These are phyloP conservation scores for Biancaea sappan DNA, from an alignment of 306 rosid genomes.

Conservation along the genomic window DNA sequence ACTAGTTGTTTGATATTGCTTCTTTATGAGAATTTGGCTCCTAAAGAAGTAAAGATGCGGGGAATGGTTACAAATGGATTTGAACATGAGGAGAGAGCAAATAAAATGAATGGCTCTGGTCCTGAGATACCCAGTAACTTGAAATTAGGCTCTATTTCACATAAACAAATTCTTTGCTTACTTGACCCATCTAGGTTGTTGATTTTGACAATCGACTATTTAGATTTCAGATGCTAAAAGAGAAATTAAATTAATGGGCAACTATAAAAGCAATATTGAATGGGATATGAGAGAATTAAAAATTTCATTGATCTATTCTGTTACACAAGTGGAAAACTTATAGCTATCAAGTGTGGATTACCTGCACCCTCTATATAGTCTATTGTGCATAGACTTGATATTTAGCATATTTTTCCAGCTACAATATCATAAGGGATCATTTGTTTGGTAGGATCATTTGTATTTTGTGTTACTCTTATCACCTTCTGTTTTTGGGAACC, in stretches of 20 bases:
- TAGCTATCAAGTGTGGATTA: not conserved
- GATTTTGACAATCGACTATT: too few relatives aligned
- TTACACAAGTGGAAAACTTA: not conserved
- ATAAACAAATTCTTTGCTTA: too few relatives aligned
- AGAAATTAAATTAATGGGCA: not conserved
- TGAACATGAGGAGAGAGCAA: slow-evolving; percentile 40
- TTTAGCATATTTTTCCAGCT: not conserved
- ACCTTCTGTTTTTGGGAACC: too few relatives aligned
- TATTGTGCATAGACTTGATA: not conserved
- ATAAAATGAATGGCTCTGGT: slow-evolving; percentile 34
- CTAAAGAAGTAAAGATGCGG: slow-evolving; percentile 60
- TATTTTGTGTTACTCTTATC: too few relatives aligned
- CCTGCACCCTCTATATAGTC: not conserved
- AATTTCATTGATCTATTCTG: not conserved
- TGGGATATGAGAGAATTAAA: slow-evolving; percentile 1
- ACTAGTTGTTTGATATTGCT: slow-evolving; percentile 35
- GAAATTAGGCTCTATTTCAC: not conserved
- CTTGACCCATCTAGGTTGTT: too few relatives aligned
- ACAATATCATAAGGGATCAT: not conserved
- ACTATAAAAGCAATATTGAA: not conserved
- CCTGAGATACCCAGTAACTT: not conserved
- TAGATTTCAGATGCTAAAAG: too few relatives aligned
- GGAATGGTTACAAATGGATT: slow-evolving; percentile 51
- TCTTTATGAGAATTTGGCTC: slow-evolving; percentile 29
- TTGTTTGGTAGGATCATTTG: too few relatives aligned